Evolutionary conservation across 2,329 filamentous ascomycete genomes (phyloP), one percentile per base, ranked within the genome.

Genomic region (Exophiala mesophila): DNA sequence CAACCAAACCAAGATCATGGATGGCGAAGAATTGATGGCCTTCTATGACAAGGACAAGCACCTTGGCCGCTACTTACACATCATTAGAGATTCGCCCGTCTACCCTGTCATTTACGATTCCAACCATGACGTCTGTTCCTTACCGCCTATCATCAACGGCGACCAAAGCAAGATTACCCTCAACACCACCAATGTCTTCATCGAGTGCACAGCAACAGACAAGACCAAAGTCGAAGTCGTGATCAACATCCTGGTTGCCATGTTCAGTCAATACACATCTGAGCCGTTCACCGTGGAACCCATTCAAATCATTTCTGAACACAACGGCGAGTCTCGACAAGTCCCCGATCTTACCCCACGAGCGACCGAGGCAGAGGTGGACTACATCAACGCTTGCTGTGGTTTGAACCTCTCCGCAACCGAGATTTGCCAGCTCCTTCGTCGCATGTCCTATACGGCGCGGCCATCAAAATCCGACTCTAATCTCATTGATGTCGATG

Each of bases 141-240:
- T 98, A 58, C 92, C 92, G 1, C 92, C 92, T 13, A 97, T 98
- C 58, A 98, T 98, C 74, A 98, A 98, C 70, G 81, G 89, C 58
- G 80, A 98, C 60, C 89, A 92, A 69, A 96, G 89, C 59, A 98
- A 98, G 70, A 98, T 98, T 63, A 88, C 82, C 5, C 70, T 94
- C 32, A 71, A 94, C 62, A 97, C 89, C 45, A 90, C 78, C 61
- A 96, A 98, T 59, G 80, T 98, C 59, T 86, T 98, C 67, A 94
- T 98, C 63, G 92, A 98, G 67, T 88, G 95, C 58, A 98, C 92
- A 5, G 94, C 89, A 29, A 90, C 88, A 29, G 92, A 98, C 63
- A 82, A 85, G 62, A 98, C 94, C 19, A 98, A 98, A 72, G 77
- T 97, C 32, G 89, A 96, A 56, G 87, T 98, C 53, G 90, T 96